Evolutionary conservation across 2,329 filamentous ascomycete species (phyloP).

Genomic region (Ophiostoma himal-ulmi): DNA sequence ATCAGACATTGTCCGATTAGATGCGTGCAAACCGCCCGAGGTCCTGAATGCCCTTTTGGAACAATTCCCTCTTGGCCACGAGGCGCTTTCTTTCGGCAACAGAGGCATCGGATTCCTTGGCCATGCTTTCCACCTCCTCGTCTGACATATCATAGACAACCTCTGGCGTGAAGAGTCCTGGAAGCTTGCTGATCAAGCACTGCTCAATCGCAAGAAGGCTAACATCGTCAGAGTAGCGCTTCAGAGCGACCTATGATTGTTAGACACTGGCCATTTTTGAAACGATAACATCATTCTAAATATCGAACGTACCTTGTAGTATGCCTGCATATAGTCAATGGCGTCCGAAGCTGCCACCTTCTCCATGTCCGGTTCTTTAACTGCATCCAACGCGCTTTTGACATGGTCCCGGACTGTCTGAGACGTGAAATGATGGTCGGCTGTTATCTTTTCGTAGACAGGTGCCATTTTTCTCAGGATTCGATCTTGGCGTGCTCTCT

Average conservation of each 20-base stretch:
- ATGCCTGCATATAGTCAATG: slow-evolving; percentile 1
- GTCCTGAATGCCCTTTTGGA: neutral
- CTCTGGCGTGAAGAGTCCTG: neutral
- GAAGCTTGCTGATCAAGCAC: neutral
- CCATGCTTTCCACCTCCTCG: neutral
- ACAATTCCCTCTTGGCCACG: neutral
- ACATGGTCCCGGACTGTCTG: neutral
- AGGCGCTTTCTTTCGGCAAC: neutral
- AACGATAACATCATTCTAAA: neutral
- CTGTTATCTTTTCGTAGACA: neutral
- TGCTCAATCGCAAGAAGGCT: neutral
- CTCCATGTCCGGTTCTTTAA: neutral
- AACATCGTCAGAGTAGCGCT: neutral
- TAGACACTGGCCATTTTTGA: neutral
- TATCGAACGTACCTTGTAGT: neutral
- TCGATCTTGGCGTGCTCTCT: neutral
- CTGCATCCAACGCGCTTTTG: neutral
- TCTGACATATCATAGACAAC: neutral
- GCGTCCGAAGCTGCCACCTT: neutral
- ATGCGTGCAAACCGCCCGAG: neutral
- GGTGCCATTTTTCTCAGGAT: neutral
- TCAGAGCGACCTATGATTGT: neutral
- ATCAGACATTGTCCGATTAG: too few relatives aligned
- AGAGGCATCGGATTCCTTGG: neutral
- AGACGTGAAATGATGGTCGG: neutral